Conservation (phyloP, 805 yeast species). For the Pichia cephalocereana region DNA sequence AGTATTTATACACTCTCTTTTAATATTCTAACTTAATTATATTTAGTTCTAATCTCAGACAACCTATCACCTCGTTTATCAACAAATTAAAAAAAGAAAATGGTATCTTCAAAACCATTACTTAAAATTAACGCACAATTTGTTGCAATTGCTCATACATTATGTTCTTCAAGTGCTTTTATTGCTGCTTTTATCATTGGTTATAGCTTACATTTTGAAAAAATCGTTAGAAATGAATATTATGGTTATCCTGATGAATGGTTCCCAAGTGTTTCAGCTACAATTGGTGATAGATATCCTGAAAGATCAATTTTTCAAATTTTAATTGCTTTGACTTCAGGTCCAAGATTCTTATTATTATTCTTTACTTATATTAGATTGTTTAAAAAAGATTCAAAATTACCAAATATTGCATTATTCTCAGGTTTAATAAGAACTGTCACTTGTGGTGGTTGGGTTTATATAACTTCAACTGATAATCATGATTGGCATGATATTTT, state of each 20-base stretch:
- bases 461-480: conserved; percentile 93
- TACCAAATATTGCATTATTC: conserved; percentile 36
- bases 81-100: not conserved
- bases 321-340: conserved; percentile 84
- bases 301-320: conserved; percentile 90
- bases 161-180: conserved; percentile 68
- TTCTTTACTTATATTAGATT: conserved; percentile 43
- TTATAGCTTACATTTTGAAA: conserved; percentile 66
- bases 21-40: not conserved
- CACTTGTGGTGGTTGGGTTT: conserved; percentile 98
- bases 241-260: conserved; percentile 96
- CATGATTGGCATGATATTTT: conserved; percentile 94
- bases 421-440: conserved; percentile 83
- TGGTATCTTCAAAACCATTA: conserved; percentile 4
- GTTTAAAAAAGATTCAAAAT: conserved; percentile 27
- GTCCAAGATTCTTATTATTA: conserved; percentile 73
- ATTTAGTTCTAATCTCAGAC: not conserved
- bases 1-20: not conserved
- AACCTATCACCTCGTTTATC: not conserved
- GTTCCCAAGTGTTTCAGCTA: conserved; percentile 96
- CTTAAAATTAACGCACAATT: conserved; percentile 48
- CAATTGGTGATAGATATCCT: conserved; percentile 95
- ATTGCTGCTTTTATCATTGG: conserved; percentile 68
- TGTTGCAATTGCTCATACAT: conserved; percentile 64
- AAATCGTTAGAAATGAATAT: conserved; percentile 79